These are phyloP conservation scores for Steccherinum ochraceum DNA, from an alignment of 768 basidiomycete species.

Conservation along the genomic window DNA sequence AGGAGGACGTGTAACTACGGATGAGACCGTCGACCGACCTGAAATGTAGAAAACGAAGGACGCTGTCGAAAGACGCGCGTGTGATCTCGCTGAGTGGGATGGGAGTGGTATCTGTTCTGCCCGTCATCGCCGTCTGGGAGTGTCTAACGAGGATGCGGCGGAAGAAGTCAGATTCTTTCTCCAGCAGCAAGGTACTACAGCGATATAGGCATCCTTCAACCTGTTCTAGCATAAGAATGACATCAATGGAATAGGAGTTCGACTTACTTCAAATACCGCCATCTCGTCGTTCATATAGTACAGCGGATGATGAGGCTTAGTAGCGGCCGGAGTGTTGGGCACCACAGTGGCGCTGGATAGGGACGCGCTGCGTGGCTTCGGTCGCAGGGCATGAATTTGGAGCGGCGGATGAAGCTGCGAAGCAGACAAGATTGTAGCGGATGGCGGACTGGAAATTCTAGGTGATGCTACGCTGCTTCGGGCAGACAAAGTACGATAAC, in stretches of 20 bases:
- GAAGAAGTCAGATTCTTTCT: constrained; percentile 29
- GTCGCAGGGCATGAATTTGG: not conserved
- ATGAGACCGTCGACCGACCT: no score
- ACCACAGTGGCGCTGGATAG: not conserved
- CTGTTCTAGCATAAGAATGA: constrained; percentile 11
- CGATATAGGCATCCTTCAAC: constrained; percentile 29
- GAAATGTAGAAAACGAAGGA: not conserved
- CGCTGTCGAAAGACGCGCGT: not conserved
- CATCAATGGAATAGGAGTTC: not conserved
- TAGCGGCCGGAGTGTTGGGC: not conserved
- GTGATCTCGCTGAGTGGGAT: constrained; percentile 20
- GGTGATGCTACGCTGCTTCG: not conserved
- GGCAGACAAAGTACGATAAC: not conserved
- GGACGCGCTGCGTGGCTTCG: not conserved
- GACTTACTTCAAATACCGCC: constrained; percentile 16
- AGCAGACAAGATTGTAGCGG: not conserved
- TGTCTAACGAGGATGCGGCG: constrained; percentile 28
- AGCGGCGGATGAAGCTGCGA: not conserved
- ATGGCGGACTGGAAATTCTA: not conserved
- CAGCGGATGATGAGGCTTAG: constrained; percentile 7
- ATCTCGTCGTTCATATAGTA: constrained; percentile 19
- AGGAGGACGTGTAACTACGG: not conserved
- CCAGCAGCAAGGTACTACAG: constrained; percentile 31
- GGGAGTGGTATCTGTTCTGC: constrained; percentile 29
- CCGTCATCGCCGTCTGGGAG: constrained; percentile 21